Percentiles rank a stretch among this genome's conserved stretches.
Evolutionary conservation across 768 basidiomycete species (phyloP).

Genomic region (Auricularia auricula-judae): DNA sequence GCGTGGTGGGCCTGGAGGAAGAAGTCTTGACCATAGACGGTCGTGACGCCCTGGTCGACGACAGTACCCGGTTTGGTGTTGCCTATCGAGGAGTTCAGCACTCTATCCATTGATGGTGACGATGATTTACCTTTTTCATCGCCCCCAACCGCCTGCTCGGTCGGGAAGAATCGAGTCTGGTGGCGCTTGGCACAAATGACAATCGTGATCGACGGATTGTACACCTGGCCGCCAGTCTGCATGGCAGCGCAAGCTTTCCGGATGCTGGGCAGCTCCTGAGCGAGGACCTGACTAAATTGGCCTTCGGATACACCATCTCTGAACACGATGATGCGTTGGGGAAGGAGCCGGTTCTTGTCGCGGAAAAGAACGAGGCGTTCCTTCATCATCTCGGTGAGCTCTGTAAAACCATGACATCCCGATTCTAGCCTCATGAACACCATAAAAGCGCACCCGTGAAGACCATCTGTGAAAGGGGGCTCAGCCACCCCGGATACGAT

Average conservation of each 20-base stretch:
- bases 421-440: too few relatives aligned
- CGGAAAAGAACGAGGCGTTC: constrained; percentile 55
- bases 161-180: constrained; percentile 52
- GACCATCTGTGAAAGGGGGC: neutral
- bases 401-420: constrained; percentile 24
- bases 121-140: neutral
- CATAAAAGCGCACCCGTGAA: neutral
- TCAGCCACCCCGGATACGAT: neutral
- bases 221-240: constrained; percentile 32
- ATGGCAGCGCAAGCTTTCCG: constrained; percentile 47
- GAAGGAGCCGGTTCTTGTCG: constrained; percentile 42
- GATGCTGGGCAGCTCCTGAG: constrained; percentile 52
- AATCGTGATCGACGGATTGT: constrained; percentile 56
- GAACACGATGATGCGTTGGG: constrained; percentile 59
- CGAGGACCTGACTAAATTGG: constrained; percentile 54
- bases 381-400: constrained; percentile 53
- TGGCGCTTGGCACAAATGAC: constrained; percentile 74
- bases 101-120: constrained; percentile 12
- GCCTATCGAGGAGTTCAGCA: constrained; percentile 47
- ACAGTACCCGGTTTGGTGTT: constrained; percentile 75
- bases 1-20: constrained; percentile 36
- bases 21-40: constrained; percentile 37
- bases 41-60: constrained; percentile 68
- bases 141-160: constrained; percentile 13
- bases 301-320: constrained; percentile 84